phyloP scores from a whole-genome alignment of 2,329 filamentous ascomycete species.

The Sclerotinia glacialis region DNA sequence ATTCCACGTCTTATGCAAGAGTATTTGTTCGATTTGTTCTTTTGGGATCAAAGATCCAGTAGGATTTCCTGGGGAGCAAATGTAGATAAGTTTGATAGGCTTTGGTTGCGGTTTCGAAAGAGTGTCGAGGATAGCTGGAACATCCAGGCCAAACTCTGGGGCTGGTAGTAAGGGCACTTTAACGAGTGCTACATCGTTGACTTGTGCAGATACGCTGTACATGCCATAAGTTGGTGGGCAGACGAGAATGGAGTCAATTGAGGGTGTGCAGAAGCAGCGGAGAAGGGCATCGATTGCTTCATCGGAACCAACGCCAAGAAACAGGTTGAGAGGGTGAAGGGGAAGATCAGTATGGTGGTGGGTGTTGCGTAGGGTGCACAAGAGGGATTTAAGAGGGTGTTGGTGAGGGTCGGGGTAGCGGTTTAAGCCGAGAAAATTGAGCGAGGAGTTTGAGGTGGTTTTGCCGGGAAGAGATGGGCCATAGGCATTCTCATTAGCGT shows the following conservation, averaged over 20 bases:
- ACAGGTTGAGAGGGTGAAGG: constrained; percentile 78
- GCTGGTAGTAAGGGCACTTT: constrained; percentile 77
- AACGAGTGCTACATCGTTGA: constrained; percentile 86
- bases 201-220: constrained; percentile 91
- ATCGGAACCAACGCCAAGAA: constrained; percentile 93
- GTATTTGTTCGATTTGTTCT: constrained; percentile 66
- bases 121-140: constrained; percentile 62
- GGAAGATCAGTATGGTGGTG: constrained; percentile 72
- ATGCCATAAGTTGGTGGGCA: constrained; percentile 98
- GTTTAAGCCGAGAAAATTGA: constrained; percentile 81
- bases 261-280: constrained; percentile 87
- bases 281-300: constrained; percentile 95
- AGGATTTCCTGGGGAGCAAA: constrained; percentile 94
- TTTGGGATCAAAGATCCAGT: constrained; percentile 79
- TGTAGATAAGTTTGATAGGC: constrained; percentile 81
- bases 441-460: constrained; percentile 47
- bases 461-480: constrained; percentile 67
- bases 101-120: constrained; percentile 57
- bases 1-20: constrained; percentile 91
- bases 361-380: constrained; percentile 85
- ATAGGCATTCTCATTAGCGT: constrained; percentile 97
- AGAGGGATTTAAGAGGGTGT: constrained; percentile 74
- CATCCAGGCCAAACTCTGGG: constrained; percentile 71
- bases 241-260: constrained; percentile 83
- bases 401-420: constrained; percentile 98